Percentiles rank a stretch among this genome's conserved stretches.
These are phyloP conservation scores for Truncatella angustata DNA, from an alignment of 2,329 filamentous ascomycete species.

Conservation along the genomic window DNA sequence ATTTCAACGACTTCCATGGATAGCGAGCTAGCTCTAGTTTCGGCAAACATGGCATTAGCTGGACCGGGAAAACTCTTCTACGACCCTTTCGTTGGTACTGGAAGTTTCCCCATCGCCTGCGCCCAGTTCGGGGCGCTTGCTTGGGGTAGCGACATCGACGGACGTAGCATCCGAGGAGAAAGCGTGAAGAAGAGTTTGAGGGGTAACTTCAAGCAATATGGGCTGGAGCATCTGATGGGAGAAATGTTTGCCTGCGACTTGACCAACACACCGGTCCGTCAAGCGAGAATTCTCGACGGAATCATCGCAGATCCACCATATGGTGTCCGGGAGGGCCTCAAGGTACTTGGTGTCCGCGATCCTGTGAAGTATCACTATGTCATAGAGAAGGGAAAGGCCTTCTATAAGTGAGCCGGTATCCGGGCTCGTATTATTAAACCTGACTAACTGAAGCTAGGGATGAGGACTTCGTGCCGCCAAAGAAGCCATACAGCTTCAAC, in stretches of 20 bases:
- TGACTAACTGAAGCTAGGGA: constrained; percentile 34
- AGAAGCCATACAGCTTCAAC: constrained; percentile 87
- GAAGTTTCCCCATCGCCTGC: constrained; percentile 86
- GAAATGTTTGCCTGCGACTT: constrained; percentile 84
- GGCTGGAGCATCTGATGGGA: constrained; percentile 61
- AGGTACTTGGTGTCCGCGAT: constrained; percentile 78
- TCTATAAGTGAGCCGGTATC: constrained; percentile 59
- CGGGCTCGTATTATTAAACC: neutral
- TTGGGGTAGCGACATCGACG: constrained; percentile 91
- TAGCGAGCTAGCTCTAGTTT: constrained; percentile 85
- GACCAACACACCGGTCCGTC: constrained; percentile 77
- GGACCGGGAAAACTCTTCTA: constrained; percentile 83
- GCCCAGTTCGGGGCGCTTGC: constrained; percentile 84
- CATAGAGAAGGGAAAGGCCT: constrained; percentile 66
- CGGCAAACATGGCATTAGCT: constrained; percentile 85
- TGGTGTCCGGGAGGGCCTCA: constrained; percentile 86
- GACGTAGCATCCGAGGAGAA: constrained; percentile 78
- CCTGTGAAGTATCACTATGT: constrained; percentile 57
- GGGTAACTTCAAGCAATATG: constrained; percentile 85
- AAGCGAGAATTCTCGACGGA: constrained; percentile 63
- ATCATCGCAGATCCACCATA: constrained; percentile 97
- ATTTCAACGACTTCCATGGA: constrained; percentile 98
- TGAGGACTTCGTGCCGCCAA: constrained; percentile 77
- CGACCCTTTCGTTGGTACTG: constrained; percentile 94
- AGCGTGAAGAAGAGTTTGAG: constrained; percentile 47